Percentiles rank a stretch among this genome's conserved stretches.
phyloP scores from a whole-genome alignment of 768 basidiomycete genomes.

The Chalciporus chontae region DNA sequence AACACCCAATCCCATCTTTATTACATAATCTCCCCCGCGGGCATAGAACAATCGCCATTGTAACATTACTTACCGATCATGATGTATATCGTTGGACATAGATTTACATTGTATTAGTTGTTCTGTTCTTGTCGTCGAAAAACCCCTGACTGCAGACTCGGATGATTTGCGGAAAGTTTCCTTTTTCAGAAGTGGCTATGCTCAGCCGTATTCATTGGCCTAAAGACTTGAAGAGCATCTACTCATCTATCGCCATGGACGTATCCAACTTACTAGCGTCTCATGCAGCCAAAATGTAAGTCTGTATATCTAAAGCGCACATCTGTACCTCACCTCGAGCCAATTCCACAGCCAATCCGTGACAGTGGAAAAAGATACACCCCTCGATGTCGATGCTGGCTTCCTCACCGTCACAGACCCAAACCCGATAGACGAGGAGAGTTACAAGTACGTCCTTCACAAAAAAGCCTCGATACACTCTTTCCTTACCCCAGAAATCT shows the following conservation, averaged over 20 bases:
- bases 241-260: constrained; percentile 68
- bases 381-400: constrained; percentile 78
- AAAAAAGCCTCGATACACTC: not conserved
- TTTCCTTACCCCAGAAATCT: not conserved
- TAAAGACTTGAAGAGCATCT: no score
- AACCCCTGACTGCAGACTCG: not conserved
- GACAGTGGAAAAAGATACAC: constrained; percentile 72
- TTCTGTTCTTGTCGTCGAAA: not conserved
- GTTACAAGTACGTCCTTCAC: constrained; percentile 62
- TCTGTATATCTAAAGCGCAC: constrained; percentile 1
- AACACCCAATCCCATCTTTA: no score
- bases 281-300: constrained; percentile 70
- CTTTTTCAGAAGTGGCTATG: not conserved
- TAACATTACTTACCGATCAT: not conserved
- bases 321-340: not conserved
- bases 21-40: no score
- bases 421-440: constrained; percentile 81
- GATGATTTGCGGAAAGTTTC: no score
- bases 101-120: not conserved
- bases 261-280: constrained; percentile 76
- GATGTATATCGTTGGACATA: not conserved
- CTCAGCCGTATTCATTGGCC: no score
- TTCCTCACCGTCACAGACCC: constrained; percentile 83
- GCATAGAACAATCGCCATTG: no score
- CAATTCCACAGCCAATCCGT: constrained; percentile 48